phyloP scores from a whole-genome alignment of 768 basidiomycete genomes.

The Candolleomyces eurysporus region DNA sequence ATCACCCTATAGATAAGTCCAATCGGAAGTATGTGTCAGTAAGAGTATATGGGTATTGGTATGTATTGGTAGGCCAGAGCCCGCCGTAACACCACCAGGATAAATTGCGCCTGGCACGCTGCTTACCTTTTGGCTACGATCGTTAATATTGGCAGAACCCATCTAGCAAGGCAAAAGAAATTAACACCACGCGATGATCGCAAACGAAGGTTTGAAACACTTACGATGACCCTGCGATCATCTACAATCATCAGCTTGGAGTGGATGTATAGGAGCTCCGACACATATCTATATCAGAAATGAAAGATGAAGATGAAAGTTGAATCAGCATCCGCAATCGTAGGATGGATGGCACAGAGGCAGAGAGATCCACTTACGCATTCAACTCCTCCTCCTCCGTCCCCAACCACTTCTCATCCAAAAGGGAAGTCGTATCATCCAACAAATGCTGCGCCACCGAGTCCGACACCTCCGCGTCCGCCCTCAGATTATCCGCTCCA shows the following conservation, averaged over 20 bases:
- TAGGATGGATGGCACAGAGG: background rate
- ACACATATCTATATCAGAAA: constrained; percentile 59
- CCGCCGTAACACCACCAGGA: background rate
- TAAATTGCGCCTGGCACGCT: background rate
- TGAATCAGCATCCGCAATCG: background rate
- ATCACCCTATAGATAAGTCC: constrained; percentile 55
- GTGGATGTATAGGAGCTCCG: constrained; percentile 82
- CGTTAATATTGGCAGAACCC: constrained; percentile 93
- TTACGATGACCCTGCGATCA: constrained; percentile 82
- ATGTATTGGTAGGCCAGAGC: background rate
- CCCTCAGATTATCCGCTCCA: constrained; percentile 54
- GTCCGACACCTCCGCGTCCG: constrained; percentile 66
- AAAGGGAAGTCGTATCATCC: constrained; percentile 54
- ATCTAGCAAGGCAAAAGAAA: constrained; percentile 45
- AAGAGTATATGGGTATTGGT: background rate
- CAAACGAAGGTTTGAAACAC: constrained; percentile 23
- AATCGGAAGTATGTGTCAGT: too few species aligned
- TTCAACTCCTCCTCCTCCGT: constrained; percentile 78
- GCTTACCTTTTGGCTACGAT: constrained; percentile 72
- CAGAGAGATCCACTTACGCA: constrained; percentile 49
- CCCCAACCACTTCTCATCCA: constrained; percentile 85
- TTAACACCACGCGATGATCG: background rate
- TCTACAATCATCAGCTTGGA: constrained; percentile 94
- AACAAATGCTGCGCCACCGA: constrained; percentile 82
- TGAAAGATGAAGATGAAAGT: constrained; percentile 11